A percentile compares a stretch with the other conserved stretches of the same genome.
These are phyloP conservation scores for Gomphus bonarii DNA, from an alignment of 1,284 basidiomycete genomes.

Conservation along the genomic window DNA sequence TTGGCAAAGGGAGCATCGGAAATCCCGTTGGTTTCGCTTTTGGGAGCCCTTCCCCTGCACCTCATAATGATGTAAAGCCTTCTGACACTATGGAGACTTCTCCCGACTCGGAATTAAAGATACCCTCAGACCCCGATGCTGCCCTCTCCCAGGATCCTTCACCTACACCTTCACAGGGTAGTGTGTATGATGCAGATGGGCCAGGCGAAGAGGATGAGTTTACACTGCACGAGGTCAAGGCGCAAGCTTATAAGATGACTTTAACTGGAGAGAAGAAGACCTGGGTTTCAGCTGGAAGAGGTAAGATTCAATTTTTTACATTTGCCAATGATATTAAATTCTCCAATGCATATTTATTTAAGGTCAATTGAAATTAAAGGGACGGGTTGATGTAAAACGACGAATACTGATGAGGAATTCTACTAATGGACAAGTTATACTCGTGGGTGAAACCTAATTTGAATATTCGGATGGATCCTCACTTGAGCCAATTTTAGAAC, in stretches of 20 bases:
- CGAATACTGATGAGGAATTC: slow-evolving; percentile 60
- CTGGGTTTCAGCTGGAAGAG: slow-evolving; percentile 55
- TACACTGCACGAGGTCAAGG: slow-evolving; percentile 48
- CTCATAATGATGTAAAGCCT: slow-evolving; percentile 17
- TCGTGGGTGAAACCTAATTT: slow-evolving; percentile 36
- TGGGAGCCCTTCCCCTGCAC: slow-evolving; percentile 30
- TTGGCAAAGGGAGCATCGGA: slow-evolving; percentile 33
- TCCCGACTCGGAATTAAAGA: not conserved
- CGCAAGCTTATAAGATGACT: slow-evolving; percentile 54
- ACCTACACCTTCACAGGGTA: not conserved
- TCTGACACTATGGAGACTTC: not conserved
- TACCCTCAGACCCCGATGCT: slow-evolving; percentile 14
- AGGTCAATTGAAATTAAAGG: slow-evolving; percentile 64
- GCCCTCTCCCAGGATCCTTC: not conserved
- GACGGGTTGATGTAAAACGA: slow-evolving; percentile 42
- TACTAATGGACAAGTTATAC: slow-evolving; percentile 57
- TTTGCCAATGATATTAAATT: not conserved
- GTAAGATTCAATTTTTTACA: slow-evolving; percentile 25
- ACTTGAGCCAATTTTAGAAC: slow-evolving; percentile 36
- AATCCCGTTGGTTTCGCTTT: slow-evolving; percentile 41
- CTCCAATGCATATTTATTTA: not conserved
- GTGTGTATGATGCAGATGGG: slow-evolving; percentile 17
- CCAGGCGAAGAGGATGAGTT: slow-evolving; percentile 68
- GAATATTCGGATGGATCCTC: slow-evolving; percentile 3
- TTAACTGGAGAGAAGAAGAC: slow-evolving; percentile 34